These are phyloP conservation scores for Jamesozyma lodderae DNA, from an alignment of 805 yeast genomes.

Conservation along the genomic window DNA sequence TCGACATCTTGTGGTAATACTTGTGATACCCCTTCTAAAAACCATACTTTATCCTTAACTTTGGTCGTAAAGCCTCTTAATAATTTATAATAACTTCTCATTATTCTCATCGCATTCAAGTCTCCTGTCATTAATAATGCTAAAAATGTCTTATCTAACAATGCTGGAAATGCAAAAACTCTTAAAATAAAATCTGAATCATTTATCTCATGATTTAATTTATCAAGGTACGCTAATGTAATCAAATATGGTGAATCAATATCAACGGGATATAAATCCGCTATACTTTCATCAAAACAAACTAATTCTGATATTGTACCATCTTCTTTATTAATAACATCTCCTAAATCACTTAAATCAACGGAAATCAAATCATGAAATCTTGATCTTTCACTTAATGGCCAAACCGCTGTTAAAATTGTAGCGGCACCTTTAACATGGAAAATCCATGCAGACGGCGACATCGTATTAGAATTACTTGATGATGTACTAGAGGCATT, in stretches of 20 bases:
- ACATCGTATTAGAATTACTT: slow-evolving; percentile 39
- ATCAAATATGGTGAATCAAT: slow-evolving; percentile 76
- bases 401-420: slow-evolving; percentile 91
- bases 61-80: slow-evolving; percentile 75
- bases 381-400: slow-evolving; percentile 60
- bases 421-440: slow-evolving; percentile 97
- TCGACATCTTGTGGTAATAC: slow-evolving; percentile 90
- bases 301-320: slow-evolving; percentile 46
- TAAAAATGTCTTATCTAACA: slow-evolving; percentile 72
- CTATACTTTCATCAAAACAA: slow-evolving; percentile 80
- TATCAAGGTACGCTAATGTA: slow-evolving; percentile 78
- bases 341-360: slow-evolving; percentile 84
- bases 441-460: slow-evolving; percentile 94
- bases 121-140: slow-evolving; percentile 78
- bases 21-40: slow-evolving; percentile 80
- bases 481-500: slow-evolving; percentile 54
- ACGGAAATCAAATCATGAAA: slow-evolving; percentile 70
- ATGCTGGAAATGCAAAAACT: slow-evolving; percentile 89
- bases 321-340: slow-evolving; percentile 33
- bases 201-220: slow-evolving; percentile 69
- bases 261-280: slow-evolving; percentile 80
- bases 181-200: slow-evolving; percentile 80
- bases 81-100: slow-evolving; percentile 78
- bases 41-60: slow-evolving; percentile 89
- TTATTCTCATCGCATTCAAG: slow-evolving; percentile 78